Base-by-base conservation (phyloP, 495 filamentous ascomycete species). In the Xylaria telfairii region DNA sequence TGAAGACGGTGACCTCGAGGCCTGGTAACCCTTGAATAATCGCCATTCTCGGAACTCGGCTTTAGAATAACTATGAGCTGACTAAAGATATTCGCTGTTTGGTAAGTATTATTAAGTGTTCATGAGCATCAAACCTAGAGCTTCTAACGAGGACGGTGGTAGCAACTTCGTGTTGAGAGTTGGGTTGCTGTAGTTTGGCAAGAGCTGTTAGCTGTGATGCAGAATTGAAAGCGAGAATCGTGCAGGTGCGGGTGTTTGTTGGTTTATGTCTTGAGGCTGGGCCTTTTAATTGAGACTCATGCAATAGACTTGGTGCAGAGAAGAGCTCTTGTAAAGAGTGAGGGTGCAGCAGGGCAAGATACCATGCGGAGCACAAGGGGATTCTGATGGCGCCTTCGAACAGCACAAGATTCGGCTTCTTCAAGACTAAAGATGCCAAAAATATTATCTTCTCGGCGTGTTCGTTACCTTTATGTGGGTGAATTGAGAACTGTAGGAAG, bases 1-100 rank as follows among this genome's bases (percentile, higher is more conserved):
- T 39, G 56, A 28, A 37, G 19, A 69, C 34, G 1, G 67, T 69
- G 53, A 69, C 67, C 30, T 69, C 41, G 1, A 69, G 1, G n/a
- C 67, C 67, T 4, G 41, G 56, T 1, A 69, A 6, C 19, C 32
- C 54, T n/a, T 17, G 39, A 24, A 69, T 64, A 30, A 69, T 54
- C n/a, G 67, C 67, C 67, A 69, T 69, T n/a, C 5, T 19, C 13
- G 39, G 44, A 42, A 9, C 39, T 30, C 39, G 10, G 49, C 24
- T 17, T 39, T 1, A 21, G 2, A 30, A 17, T 26, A 24, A 30
- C 8, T 47, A 28, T 60, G 21, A 12, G n/a, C 24, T 5, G 6
- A 28, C 42, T 26, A 26, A 15, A 28, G 26, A 68, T 42, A 49
- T 70, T 73, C 24, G 26, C 32, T 44, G 47, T 61, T 26, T 61